Conservation (phyloP, 805 yeast species). For the Komagataella kurtzmanii region DNA sequence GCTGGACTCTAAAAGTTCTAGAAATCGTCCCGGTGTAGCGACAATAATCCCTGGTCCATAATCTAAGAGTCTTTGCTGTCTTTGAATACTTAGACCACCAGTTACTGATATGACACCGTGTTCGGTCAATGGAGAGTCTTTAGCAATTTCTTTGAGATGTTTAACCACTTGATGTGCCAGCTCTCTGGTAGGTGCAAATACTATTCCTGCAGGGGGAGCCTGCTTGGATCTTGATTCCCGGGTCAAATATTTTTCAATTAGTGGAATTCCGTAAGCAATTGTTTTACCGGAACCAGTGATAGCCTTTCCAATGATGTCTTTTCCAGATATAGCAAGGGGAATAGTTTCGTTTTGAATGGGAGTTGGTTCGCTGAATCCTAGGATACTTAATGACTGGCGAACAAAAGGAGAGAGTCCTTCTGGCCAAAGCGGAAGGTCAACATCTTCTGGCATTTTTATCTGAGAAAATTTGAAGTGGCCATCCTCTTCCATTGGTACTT, state of each 20-base stretch:
- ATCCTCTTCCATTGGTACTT: conserved; percentile 4
- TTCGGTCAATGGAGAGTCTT: conserved; percentile 34
- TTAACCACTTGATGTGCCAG: conserved; percentile 86
- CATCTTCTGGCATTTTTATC: conserved; percentile 12
- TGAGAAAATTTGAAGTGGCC: conserved; percentile 4
- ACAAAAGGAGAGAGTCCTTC: conserved; percentile 34
- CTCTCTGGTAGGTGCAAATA: conserved; percentile 94
- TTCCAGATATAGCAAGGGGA: conserved; percentile 59
- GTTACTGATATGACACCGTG: conserved; percentile 66
- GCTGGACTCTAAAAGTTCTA: conserved; percentile 41
- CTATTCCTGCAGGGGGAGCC: conserved; percentile 52
- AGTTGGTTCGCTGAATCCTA: conserved; percentile 62
- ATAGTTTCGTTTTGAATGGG: conserved; percentile 69
- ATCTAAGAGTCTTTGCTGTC: conserved; percentile 45
- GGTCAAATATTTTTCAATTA: conserved; percentile 49
- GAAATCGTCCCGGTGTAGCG: conserved; percentile 83
- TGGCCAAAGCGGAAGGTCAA: conserved; percentile 49
- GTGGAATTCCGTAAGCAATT: conserved; percentile 87
- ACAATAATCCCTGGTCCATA: conserved; percentile 51
- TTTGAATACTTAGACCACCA: conserved; percentile 91
- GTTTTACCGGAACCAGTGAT: conserved; percentile 96
- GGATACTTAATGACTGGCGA: conserved; percentile 43
- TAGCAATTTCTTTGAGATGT: conserved; percentile 50
- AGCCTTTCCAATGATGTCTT: conserved; percentile 77
- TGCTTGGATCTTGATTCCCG: conserved; percentile 7